Conservation (phyloP, 225 moss, liverwort and hornwort species). For the Physcomitrium patens region DNA sequence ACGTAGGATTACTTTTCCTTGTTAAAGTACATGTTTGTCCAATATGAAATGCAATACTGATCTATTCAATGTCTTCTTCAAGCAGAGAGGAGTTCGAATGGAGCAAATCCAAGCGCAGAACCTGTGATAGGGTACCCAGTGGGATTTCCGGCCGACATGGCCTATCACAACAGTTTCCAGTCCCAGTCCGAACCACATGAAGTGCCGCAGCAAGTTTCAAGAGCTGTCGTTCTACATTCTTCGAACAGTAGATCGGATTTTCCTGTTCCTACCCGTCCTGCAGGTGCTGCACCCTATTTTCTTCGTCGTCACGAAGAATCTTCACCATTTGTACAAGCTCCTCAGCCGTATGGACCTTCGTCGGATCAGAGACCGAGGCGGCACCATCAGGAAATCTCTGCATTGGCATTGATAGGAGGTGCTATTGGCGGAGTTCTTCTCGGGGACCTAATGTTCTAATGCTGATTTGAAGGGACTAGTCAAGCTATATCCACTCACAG, state of each 20-base stretch:
- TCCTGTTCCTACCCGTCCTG: slow-evolving; percentile 39
- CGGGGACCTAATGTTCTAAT: slow-evolving; percentile 34
- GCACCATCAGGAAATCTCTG: slow-evolving; percentile 23
- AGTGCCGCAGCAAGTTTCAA: slow-evolving; percentile 24
- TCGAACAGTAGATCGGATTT: slow-evolving; percentile 7
- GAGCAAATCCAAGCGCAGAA: slow-evolving; percentile 17
- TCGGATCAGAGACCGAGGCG: slow-evolving; percentile 24
- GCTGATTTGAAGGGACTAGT: background rate
- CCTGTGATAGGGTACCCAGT: slow-evolving; percentile 49
- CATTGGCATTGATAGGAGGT: slow-evolving; percentile 43
- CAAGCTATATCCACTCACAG: background rate
- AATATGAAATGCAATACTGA: background rate
- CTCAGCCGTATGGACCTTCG: slow-evolving; percentile 21
- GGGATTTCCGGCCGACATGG: slow-evolving; percentile 22
- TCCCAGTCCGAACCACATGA: slow-evolving; percentile 14
- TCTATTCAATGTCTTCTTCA: background rate
- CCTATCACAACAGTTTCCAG: slow-evolving; percentile 20
- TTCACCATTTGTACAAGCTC: slow-evolving; percentile 34
- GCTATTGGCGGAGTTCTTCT: slow-evolving; percentile 41
- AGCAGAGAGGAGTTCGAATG: slow-evolving; percentile 30
- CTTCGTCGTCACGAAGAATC: slow-evolving; percentile 5
- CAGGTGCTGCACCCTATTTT: slow-evolving; percentile 23
- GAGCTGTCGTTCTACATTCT: background rate
- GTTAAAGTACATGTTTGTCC: background rate
- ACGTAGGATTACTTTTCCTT: background rate